These are phyloP conservation scores for Colletotrichum destructivum DNA, from an alignment of 2,329 filamentous ascomycete genomes.

Conservation along the genomic window DNA sequence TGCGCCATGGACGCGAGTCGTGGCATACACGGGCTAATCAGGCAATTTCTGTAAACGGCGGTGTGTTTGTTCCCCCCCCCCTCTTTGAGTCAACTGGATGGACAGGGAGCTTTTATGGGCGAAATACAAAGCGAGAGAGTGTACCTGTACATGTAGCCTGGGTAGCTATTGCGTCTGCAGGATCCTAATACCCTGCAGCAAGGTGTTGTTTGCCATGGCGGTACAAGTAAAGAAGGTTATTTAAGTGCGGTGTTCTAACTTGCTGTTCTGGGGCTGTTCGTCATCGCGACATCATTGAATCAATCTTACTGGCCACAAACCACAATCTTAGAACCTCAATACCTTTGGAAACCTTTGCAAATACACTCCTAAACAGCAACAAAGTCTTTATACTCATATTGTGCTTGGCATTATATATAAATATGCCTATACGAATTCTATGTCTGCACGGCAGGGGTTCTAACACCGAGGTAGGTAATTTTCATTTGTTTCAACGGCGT, in stretches of 20 bases:
- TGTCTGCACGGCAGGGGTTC: constrained; percentile 1
- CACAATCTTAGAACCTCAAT: neutral
- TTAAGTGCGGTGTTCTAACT: neutral
- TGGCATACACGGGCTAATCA: no score
- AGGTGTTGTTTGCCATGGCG: neutral
- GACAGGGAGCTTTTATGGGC: no score
- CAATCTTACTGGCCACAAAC: neutral
- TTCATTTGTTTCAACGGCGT: no score
- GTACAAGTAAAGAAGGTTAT: neutral
- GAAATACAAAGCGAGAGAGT: neutral
- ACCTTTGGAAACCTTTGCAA: neutral
- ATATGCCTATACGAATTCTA: neutral
- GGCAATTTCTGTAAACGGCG: no score
- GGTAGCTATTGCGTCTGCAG: no score
- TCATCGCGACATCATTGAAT: neutral
- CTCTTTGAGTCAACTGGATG: no score
- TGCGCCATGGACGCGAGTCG: no score
- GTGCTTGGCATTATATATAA: neutral
- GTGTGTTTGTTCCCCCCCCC: no score
- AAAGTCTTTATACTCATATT: neutral
- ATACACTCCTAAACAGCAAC: neutral
- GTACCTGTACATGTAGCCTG: neutral
- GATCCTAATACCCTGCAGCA: neutral
- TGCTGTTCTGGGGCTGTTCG: neutral
- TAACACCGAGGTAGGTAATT: neutral